Evolutionary conservation across 306 rosid species (phyloP), one percentile per base, ranked within the genome.

Genomic region (Ochetophila trinervis): DNA sequence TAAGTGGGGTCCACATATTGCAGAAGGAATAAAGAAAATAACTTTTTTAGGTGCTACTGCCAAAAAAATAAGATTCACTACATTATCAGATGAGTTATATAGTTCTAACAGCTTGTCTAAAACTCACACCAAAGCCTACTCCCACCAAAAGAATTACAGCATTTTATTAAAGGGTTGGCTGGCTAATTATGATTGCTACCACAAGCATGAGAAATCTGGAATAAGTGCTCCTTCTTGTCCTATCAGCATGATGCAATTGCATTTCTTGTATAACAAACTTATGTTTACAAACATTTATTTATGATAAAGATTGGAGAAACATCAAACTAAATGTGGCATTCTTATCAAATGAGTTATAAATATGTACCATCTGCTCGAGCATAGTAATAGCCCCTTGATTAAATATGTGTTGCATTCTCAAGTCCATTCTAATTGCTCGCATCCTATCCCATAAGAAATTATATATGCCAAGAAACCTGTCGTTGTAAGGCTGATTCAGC

Each of bases 361-460:
- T 27, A 66, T 35, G 62, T 64, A 90, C 99, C 99, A 93, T 93
- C 61, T 93, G 94, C 79, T 93, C 99, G 82, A 93, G 82, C 96
- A 93, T 87, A 63, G 79, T 70, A 55, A 93, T 86, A 67, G 99
- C 84, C 61, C 77, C 89, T 69, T 83, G 83, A 70, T 90, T 83
- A 85, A 93, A 93, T 70, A 90, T 86, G 73, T 93, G 99, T 71
- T 93, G 99, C 99, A 93, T 93, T 78, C 99, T 84, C 58, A 93
- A 81, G 79, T 93, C 99, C 99, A 93, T 93, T 23, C 97, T 87
- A 72, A 93, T 86, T 34, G 99, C 96, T 68, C 97, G 87, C 99
- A 93, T 93, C 87, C 99, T 85, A 65, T 93, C 99, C 99, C 99
- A 93, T 78, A 90, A 76, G 74, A 93, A 93, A 77, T 93, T 93